Conservation (phyloP, 1,139 yeast genomes). For the Geotrichum siamense region DNA sequence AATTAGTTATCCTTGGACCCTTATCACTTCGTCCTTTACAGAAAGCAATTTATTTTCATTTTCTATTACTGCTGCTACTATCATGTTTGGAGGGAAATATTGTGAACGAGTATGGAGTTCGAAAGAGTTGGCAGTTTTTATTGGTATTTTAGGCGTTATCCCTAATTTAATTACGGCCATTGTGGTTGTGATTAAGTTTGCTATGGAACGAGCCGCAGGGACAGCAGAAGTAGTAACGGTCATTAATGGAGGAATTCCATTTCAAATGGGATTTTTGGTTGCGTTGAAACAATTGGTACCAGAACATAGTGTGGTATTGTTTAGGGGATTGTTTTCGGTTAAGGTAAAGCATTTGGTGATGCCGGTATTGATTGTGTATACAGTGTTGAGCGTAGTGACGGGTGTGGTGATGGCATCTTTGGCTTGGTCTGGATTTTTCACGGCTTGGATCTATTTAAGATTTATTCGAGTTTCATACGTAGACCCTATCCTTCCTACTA, state of each 20-base stretch:
- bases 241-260: slow-evolving; percentile 66
- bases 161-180: slow-evolving; percentile 52
- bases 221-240: slow-evolving; percentile 26
- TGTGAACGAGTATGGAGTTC: slow-evolving; percentile 53
- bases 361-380: slow-evolving; percentile 43
- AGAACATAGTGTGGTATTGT: slow-evolving; percentile 69
- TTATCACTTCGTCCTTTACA: slow-evolving; percentile 64
- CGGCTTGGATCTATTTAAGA: slow-evolving; percentile 68
- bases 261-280: slow-evolving; percentile 70
- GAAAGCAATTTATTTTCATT: slow-evolving; percentile 53
- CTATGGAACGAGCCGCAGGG: slow-evolving; percentile 24
- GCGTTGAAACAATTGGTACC: slow-evolving; percentile 85
- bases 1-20: slow-evolving; percentile 64
- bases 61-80: slow-evolving; percentile 42
- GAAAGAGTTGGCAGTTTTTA: slow-evolving; percentile 52
- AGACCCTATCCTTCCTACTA: slow-evolving; percentile 32
- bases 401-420: slow-evolving; percentile 31
- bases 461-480: slow-evolving; percentile 51
- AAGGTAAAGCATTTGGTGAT: slow-evolving; percentile 67
- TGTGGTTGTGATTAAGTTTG: slow-evolving; percentile 29
- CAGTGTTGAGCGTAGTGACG: slow-evolving; percentile 29
- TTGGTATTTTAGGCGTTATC: slow-evolving; percentile 48
- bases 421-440: slow-evolving; percentile 56
- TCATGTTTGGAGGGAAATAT: slow-evolving; percentile 49
- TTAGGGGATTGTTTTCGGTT: slow-evolving; percentile 55